Evolutionary conservation across 148 eudicot species (phyloP).

Genomic region (Cornus controversa): DNA sequence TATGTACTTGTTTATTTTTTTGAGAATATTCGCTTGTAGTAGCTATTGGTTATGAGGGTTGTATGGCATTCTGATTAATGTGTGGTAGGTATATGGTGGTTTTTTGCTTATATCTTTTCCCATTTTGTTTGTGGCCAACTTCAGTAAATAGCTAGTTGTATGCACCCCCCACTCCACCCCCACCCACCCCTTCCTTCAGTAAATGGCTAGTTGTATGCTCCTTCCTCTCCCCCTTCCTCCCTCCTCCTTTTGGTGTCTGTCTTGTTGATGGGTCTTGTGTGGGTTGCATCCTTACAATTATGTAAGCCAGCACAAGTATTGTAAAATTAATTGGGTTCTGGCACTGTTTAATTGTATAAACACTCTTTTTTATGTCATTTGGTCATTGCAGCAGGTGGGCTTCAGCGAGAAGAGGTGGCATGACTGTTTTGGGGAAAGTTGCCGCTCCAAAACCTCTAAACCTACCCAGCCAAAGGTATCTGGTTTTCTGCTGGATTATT

Average conservation of each 20-base stretch:
- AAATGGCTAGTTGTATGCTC: not conserved
- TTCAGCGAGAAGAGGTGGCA: conserved; percentile 86
- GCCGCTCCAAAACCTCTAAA: conserved; percentile 97
- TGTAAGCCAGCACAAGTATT: not conserved
- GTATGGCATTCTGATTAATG: not conserved
- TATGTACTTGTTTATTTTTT: not conserved
- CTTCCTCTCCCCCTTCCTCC: too few species aligned
- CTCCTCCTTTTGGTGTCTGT: not conserved
- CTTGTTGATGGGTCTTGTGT: not conserved
- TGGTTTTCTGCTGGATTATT: conserved; percentile 9
- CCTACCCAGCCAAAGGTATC: conserved; percentile 94
- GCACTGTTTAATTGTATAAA: not conserved
- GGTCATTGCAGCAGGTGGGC: conserved; percentile 61
- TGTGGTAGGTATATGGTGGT: not conserved
- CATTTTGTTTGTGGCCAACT: not conserved
- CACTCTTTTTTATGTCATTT: not conserved
- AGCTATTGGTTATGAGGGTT: not conserved
- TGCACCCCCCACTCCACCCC: too few species aligned
- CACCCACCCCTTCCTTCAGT: not conserved
- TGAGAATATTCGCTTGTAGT: not conserved
- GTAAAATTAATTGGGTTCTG: not conserved
- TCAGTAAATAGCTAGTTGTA: not conserved
- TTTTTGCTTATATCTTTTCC: not conserved
- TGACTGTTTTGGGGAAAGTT: conserved; percentile 96
- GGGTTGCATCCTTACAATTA: not conserved